Evolutionary conservation across 2,329 filamentous ascomycete species (phyloP).

Genomic region (Tolypocladium ovalisporum): DNA sequence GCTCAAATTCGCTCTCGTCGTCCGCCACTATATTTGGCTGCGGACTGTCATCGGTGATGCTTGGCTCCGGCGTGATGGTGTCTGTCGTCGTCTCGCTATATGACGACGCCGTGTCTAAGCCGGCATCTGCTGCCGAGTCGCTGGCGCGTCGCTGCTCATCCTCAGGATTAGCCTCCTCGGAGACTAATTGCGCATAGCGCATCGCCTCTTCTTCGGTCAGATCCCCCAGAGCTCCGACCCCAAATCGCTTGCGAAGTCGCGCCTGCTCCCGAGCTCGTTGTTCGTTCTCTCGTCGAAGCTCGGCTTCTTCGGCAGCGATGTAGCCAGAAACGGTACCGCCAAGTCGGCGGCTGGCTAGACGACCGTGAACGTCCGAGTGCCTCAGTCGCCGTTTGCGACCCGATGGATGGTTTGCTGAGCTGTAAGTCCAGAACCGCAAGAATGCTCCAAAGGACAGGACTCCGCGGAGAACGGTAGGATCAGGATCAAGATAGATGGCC

Average conservation of each 20-base stretch:
- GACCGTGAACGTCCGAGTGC: constrained; percentile 50
- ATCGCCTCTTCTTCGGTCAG: constrained; percentile 56
- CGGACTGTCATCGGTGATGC: constrained; percentile 30
- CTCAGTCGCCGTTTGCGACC: constrained; percentile 70
- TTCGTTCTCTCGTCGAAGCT: constrained; percentile 64
- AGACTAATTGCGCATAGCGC: constrained; percentile 55
- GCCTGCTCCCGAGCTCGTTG: constrained; percentile 56
- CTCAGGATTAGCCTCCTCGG: constrained; percentile 45
- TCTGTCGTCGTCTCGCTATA: constrained; percentile 30
- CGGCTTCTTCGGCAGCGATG: constrained; percentile 75
- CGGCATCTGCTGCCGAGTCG: constrained; percentile 37
- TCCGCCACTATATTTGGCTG: constrained; percentile 14
- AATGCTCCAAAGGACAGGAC: constrained; percentile 80
- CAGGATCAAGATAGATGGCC: constrained; percentile 77
- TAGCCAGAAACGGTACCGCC: constrained; percentile 66
- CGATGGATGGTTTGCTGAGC: constrained; percentile 65
- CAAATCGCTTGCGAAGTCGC: constrained; percentile 69
- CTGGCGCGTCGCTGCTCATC: constrained; percentile 46
- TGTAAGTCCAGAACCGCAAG: constrained; percentile 89
- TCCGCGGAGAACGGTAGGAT: constrained; percentile 74
- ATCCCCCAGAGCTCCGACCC: constrained; percentile 58
- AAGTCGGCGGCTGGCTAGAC: constrained; percentile 37
- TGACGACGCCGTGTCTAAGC: constrained; percentile 31
- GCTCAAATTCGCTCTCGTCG: constrained; percentile 44
- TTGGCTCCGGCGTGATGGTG: constrained; percentile 45